Conservation (phyloP, 2,329 filamentous ascomycete genomes). For the Claviceps sorghi region DNA sequence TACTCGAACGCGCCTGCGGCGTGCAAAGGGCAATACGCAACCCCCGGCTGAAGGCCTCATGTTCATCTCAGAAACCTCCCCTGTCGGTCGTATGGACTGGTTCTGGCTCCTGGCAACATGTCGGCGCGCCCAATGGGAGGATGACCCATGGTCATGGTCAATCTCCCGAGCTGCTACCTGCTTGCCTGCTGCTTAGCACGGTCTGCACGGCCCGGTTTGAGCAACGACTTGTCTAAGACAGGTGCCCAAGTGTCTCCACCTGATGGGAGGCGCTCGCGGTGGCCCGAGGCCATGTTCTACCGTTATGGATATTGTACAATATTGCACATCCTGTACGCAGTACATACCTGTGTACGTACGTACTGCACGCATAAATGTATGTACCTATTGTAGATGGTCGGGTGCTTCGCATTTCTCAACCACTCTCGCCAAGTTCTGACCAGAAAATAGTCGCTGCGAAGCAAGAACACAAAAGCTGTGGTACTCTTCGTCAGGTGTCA, state of each 20-base stretch:
- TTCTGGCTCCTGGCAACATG: not conserved
- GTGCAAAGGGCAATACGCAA: not conserved
- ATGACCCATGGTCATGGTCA: not conserved
- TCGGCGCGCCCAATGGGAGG: not conserved
- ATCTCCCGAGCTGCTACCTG: not conserved
- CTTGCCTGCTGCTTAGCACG: not conserved
- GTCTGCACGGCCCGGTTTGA: not conserved
- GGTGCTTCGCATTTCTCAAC: not conserved
- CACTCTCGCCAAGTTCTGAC: not conserved
- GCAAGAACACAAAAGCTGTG: not conserved
- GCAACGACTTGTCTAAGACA: not conserved
- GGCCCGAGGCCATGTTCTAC: not conserved
- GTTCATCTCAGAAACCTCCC: not conserved
- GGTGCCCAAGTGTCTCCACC: conserved; percentile 2
- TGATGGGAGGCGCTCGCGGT: not conserved
- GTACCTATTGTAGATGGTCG: not conserved
- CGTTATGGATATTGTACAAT: not conserved
- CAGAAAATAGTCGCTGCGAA: not conserved
- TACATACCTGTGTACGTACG: too few species aligned
- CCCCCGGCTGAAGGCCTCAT: not conserved
- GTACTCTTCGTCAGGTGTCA: not conserved
- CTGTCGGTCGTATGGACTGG: not conserved
- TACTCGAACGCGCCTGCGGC: not conserved
- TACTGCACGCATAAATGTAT: not conserved
- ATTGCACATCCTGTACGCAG: too few species aligned